Evolutionary conservation across 2,329 filamentous ascomycete species (phyloP), one percentile per base, ranked within the genome.

Genomic region (Phaeoacremonium minimum): DNA sequence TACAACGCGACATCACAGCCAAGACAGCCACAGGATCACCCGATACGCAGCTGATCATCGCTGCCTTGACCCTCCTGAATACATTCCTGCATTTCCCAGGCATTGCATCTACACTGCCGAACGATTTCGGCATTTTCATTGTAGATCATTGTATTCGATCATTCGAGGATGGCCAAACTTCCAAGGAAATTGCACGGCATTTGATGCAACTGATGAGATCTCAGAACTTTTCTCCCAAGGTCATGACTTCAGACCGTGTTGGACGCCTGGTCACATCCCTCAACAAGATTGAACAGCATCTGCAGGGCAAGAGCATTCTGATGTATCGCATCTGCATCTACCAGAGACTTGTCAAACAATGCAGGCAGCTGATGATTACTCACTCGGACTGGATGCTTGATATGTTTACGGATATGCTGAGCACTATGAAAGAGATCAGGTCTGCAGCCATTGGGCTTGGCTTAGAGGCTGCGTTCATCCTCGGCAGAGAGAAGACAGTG

Each of bases 331-430:
- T 95, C 9, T 69, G 80, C 32, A 83, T 95, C 35, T 96, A 95
- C 55, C 79, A 80, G 44, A 83, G 80, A 36, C 68, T 98, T 3
- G 61, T 95, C 16, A 75, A 77, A 41, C 86, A 94, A 59, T 77
- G 80, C 5, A 82, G 75, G 34, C 61, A 69, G 14, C 66, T 79
- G 15, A 95, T 98, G 82, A 63, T 81, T 13, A 64, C 73, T 16
- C 80, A 88, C 37, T 69, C 75, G 4, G 74, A 87, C 41, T 98
- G 93, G 91, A 69, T 96, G 33, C 73, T 84, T 35, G 84, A 94
- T 55, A 66, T 95, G 15, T 80, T 97, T 45, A 80, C 80, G 15
- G 87, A 88, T 33, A 82, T 96, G 71, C 71, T 95, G 28, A 89
- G 87, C 57, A 79, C 67, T 19, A 67, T 89, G 33, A 84, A 83